Evolutionary conservation across 2,329 filamentous ascomycete genomes (phyloP), one percentile per base, ranked within the genome.

Genomic region (Xylariaceae sp.): DNA sequence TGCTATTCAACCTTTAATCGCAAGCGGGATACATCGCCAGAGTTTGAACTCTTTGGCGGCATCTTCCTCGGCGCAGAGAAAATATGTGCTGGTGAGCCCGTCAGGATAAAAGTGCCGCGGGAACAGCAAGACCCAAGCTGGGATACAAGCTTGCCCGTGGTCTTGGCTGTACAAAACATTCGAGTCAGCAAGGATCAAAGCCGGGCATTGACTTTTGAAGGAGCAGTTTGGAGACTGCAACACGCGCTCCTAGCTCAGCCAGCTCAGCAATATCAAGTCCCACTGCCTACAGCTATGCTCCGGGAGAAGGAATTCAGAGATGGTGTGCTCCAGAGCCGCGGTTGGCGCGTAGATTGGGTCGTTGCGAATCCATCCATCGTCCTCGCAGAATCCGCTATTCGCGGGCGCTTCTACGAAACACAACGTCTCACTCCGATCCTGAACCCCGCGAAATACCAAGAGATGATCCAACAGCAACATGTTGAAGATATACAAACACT

Each of bases 361-460:
- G 55, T 54, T 1, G 42, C 65, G 1, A 54, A 60, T 42, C 48
- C 48, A 22, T 58, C 62, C 36, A 58, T 59, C 30, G 53, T 59
- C 6, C 66, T 67, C 43, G 48, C 45, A 31, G 78, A 81, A 58
- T 60, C 62, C 12, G 68, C 70, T 18, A 70, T 82, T 44, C 70
- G 72, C 49, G 80, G 80, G 44, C 71, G 80, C n/a, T 82, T 82
- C 66, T 82, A 83, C 65, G 75, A 79, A 14, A 76, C 76, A n/a
- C 66, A 73, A 49, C 70, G 72, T 50, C 68, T 83, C 33, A 75
- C 80, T 64, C 71, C 72, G 14, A 72, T 81, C 47, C 66, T 81
- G 46, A 69, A 76, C 38, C 67, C 68, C 10, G 60, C 58, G 1
- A 64, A 62, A 5, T 73, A 71, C 50, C 63, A 72, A 38, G 62